These are phyloP conservation scores for Monilinia polystroma DNA, from an alignment of 2,329 filamentous ascomycete species.

Conservation along the genomic window DNA sequence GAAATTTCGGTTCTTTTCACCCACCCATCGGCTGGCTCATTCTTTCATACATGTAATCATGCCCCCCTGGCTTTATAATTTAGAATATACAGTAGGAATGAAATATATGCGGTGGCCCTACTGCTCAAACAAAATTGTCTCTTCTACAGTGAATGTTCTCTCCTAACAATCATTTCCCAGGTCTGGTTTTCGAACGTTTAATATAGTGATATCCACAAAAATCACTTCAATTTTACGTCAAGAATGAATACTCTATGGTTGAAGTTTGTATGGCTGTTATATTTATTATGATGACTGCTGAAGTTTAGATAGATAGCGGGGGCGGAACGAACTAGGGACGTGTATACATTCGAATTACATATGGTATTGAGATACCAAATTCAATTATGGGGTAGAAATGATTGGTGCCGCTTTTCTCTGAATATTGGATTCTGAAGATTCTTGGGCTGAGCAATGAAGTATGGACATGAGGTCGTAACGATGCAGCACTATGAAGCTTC, in stretches of 20 bases:
- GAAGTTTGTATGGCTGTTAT: neutral
- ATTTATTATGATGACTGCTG: neutral
- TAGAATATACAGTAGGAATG: neutral
- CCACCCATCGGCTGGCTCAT: neutral
- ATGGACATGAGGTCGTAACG: neutral
- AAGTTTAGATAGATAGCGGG: neutral
- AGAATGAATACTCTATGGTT: neutral
- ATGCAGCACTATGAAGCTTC: neutral
- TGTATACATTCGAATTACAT: neutral
- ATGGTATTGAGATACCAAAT: neutral
- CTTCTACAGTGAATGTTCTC: neutral
- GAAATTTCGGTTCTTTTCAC: no score
- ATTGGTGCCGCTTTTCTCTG: neutral
- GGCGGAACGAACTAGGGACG: neutral
- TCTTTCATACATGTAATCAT: neutral
- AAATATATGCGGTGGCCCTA: neutral
- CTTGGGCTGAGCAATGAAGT: no score
- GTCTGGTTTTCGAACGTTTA: neutral
- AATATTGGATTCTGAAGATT: neutral
- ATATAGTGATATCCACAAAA: no score
- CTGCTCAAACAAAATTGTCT: neutral
- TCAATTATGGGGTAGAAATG: no score
- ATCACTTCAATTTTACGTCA: no score
- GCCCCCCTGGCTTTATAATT: neutral
- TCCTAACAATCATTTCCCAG: neutral